phyloP scores from a whole-genome alignment of 192 early-diverging fungal genomes.

The Kickxella alabastrina region DNA sequence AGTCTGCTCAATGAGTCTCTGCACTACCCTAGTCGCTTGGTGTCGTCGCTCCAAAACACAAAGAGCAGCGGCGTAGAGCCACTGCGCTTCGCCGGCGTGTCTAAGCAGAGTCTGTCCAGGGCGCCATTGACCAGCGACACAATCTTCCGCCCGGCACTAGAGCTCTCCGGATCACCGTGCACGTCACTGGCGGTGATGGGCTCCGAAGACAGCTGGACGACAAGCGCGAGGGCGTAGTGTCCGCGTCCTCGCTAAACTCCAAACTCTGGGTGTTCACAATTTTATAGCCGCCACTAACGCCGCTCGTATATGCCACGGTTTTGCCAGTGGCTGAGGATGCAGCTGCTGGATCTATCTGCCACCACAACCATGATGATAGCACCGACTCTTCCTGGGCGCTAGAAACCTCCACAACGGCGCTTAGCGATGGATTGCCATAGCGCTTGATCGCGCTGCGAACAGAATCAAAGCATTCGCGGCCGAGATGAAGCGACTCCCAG shows the following conservation, averaged over 20 bases:
- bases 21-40: constrained; percentile 8
- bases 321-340: not conserved
- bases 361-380: constrained; percentile 48
- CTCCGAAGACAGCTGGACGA: constrained; percentile 22
- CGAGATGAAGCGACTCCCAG: constrained; percentile 46
- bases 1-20: constrained; percentile 13
- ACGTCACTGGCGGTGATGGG: constrained; percentile 16
- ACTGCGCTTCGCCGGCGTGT: not conserved
- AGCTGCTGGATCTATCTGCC: constrained; percentile 35
- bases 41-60: constrained; percentile 33
- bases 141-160: constrained; percentile 2
- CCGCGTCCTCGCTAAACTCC: constrained; percentile 10
- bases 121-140: constrained; percentile 3
- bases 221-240: constrained; percentile 3
- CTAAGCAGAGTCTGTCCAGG: constrained; percentile 3
- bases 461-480: constrained; percentile 25
- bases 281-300: too few relatives aligned
- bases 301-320: too few relatives aligned
- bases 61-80: constrained; percentile 14
- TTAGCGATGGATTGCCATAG: constrained; percentile 17
- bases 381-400: constrained; percentile 15
- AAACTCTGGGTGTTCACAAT: constrained; percentile 4
- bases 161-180: not conserved
- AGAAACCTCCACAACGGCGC: constrained; percentile 5
- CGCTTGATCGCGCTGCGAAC: constrained; percentile 12